phyloP scores from a whole-genome alignment of 768 basidiomycete species.

The Collybia mongolica region DNA sequence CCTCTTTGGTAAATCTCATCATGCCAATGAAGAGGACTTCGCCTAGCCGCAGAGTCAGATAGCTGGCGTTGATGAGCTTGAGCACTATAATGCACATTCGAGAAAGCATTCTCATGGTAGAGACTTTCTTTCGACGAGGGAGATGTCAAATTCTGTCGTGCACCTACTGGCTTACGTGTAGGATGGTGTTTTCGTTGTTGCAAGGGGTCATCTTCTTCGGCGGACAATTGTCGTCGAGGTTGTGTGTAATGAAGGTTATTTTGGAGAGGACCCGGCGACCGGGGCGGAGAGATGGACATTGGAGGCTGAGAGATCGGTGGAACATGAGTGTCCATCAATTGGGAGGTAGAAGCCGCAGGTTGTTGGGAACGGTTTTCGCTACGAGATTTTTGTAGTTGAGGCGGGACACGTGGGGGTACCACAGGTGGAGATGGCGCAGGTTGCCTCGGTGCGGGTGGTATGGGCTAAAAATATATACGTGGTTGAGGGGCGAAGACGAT shows the following conservation, averaged over 20 bases:
- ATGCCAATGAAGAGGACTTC: not conserved
- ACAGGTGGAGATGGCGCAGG: constrained; percentile 15
- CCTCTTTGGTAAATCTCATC: not conserved
- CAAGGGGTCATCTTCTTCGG: not conserved
- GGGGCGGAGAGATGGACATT: not conserved
- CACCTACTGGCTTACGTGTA: not conserved
- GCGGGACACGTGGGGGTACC: not conserved
- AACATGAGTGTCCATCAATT: not conserved
- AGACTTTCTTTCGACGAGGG: constrained; percentile 2
- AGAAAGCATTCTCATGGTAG: not conserved
- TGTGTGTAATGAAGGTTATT: not conserved
- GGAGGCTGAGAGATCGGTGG: not conserved
- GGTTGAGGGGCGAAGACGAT: not conserved
- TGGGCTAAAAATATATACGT: not conserved
- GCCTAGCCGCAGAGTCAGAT: not conserved
- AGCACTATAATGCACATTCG: not conserved
- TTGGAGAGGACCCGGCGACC: not conserved
- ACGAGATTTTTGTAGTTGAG: not conserved
- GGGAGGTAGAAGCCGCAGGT: constrained; percentile 5
- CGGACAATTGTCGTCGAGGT: not conserved
- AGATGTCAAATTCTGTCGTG: not conserved
- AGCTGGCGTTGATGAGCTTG: not conserved
- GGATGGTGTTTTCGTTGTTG: not conserved
- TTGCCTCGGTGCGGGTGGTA: constrained; percentile 16
- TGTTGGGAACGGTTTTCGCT: not conserved